Base-by-base conservation (phyloP, 2,329 filamentous ascomycete species). In the Metarhizium robertsii region DNA sequence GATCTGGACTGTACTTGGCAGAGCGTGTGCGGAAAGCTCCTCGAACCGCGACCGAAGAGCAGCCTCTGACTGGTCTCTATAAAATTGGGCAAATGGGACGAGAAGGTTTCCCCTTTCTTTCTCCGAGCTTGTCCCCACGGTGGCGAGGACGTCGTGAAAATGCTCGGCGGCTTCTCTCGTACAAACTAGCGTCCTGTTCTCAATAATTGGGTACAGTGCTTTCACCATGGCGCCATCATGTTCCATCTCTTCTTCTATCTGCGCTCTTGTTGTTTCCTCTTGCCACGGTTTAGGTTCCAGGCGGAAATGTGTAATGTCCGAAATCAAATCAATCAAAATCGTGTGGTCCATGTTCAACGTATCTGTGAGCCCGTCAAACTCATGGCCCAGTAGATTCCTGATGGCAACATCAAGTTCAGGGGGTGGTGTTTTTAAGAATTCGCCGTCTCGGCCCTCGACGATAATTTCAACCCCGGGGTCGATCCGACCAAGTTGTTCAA, bases 291-390 rank as follows among this genome's bases (percentile, higher is more conserved):
- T 61, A 0, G 67, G 65, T 18, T 66, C 58, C 6, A 73, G 68
- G 2, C 59, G 54, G 8, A 62, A 56, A 43, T 75, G 72, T 1
- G 71, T 74, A 13, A 73, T 63, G 52, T 75, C 72, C 1, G 72
- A 73, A 38, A 71, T 66, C 32, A 75, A 63, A 46, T 72, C 69
- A 45, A 74, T 68, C 14, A 75, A 67, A 45, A 73, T 66, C 6
- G 72, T 73, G 54, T 73, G 72, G 47, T 75, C 72, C 53, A 75
- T 62, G 56, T 74, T 75, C 20, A 75, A 55, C 4, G 68, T 71
- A 0, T 59, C 18, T 4, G 71, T 71, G 18, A 74, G 68, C 8
- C 63, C 61, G 16, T 61, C 64, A 14, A 69, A 59, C 47, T 68
- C 65, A 53, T 70, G 58, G 2, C 65, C 62, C 7, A 71, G 54